phyloP scores from a whole-genome alignment of 768 basidiomycete genomes.

The Termitomyces sp. region DNA sequence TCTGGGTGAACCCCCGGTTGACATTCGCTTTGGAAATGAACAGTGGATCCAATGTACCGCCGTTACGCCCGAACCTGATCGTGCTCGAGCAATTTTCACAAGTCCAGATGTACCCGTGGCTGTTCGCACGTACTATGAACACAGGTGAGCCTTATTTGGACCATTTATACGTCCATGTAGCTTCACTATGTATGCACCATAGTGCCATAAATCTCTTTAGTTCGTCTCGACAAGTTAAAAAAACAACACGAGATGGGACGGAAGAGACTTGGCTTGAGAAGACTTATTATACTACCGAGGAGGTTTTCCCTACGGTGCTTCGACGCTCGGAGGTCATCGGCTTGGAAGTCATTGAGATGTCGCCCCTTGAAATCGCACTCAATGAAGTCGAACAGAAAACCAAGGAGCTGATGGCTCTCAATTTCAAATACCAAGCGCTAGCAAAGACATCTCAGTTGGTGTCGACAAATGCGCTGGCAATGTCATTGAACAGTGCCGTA shows the following conservation, averaged over 20 bases:
- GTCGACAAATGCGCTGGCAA: slow-evolving; percentile 77
- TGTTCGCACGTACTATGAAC: slow-evolving; percentile 83
- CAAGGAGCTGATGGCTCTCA: slow-evolving; percentile 65
- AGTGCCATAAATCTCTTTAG: slow-evolving; percentile 86
- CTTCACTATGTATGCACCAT: not conserved
- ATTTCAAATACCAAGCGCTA: slow-evolving; percentile 69
- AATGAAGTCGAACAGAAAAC: slow-evolving; percentile 78
- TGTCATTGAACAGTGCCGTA: slow-evolving; percentile 82
- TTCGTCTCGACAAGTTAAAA: slow-evolving; percentile 63
- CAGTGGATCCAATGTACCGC: slow-evolving; percentile 89
- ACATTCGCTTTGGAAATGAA: slow-evolving; percentile 71
- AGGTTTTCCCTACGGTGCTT: slow-evolving; percentile 87
- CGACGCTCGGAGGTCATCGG: slow-evolving; percentile 83
- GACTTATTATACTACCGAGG: slow-evolving; percentile 81
- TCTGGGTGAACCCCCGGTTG: slow-evolving; percentile 72
- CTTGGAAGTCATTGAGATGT: slow-evolving; percentile 67
- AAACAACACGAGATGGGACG: slow-evolving; percentile 53
- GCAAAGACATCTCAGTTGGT: slow-evolving; percentile 71
- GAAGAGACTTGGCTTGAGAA: slow-evolving; percentile 89
- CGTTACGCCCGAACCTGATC: slow-evolving; percentile 83
- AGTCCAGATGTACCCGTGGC: slow-evolving; percentile 79
- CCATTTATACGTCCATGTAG: too few species aligned
- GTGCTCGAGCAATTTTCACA: slow-evolving; percentile 69
- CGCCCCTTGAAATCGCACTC: slow-evolving; percentile 81
- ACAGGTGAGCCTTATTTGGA: slow-evolving; percentile 44